Evolutionary conservation across 1,284 basidiomycete genomes (phyloP).

Genomic region (Volvariella surrecta): DNA sequence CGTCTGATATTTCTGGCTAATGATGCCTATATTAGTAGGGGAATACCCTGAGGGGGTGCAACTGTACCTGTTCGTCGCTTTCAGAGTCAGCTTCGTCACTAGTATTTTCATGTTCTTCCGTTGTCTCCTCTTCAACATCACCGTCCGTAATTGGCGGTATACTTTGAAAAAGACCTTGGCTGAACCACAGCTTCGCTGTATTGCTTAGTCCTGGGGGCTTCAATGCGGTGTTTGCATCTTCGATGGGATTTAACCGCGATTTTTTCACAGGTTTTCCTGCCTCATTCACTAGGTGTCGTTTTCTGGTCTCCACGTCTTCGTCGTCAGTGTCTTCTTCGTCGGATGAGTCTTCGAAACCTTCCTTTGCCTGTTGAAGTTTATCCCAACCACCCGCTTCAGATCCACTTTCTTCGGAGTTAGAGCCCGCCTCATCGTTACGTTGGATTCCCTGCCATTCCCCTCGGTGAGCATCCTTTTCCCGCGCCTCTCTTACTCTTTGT

Average conservation of each 20-base stretch:
- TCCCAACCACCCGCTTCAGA: constrained; percentile 72
- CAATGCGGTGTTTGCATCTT: too few relatives aligned
- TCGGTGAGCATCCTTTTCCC: constrained; percentile 65
- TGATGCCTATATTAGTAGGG: too few relatives aligned
- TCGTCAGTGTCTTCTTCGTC: constrained; percentile 46
- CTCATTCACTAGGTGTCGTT: constrained; percentile 16
- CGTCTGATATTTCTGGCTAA: constrained; percentile 12
- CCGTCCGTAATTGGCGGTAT: constrained; percentile 32
- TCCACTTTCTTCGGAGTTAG: constrained; percentile 34
- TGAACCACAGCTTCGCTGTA: constrained; percentile 81
- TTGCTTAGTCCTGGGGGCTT: constrained; percentile 32
- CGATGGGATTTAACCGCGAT: background rate
- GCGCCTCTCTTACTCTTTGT: constrained; percentile 80
- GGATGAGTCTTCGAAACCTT: constrained; percentile 48
- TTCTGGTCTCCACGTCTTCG: constrained; percentile 6
- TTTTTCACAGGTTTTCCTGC: background rate
- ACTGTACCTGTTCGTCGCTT: too few relatives aligned
- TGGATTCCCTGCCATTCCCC: constrained; percentile 77
- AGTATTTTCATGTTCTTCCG: constrained; percentile 29
- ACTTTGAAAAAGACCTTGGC: constrained; percentile 88
- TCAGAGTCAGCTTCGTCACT: constrained; percentile 17
- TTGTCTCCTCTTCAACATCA: constrained; percentile 34
- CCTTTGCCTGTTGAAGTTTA: constrained; percentile 55
- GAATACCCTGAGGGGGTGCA: too few relatives aligned
- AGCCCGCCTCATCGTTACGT: constrained; percentile 38